Evolutionary conservation across 257 asterid species (phyloP).

Genomic region (Nyctanthes arbortristis): DNA sequence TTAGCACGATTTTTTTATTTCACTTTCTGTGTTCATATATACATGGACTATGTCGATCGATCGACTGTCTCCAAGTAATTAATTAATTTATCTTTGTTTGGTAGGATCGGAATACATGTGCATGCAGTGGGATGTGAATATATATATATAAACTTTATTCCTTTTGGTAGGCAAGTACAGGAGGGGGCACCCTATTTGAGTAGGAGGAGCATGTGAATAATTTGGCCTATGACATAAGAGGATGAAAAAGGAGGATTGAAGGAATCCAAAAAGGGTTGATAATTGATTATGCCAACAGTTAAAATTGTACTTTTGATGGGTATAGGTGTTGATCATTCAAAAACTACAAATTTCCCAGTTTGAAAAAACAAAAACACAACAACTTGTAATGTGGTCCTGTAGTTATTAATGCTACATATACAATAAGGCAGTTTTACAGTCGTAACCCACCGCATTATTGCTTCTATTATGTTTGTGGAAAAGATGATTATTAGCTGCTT

Average conservation of each 20-base stretch:
- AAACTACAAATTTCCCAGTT: not conserved
- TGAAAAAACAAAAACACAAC: not conserved
- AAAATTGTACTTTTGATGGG: not conserved
- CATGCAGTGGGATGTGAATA: not conserved
- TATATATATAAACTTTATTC: not conserved
- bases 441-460: not conserved
- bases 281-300: not conserved
- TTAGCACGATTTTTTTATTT: too few species aligned
- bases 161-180: not conserved
- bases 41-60: too few species aligned
- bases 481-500: not conserved
- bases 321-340: not conserved
- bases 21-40: too few species aligned
- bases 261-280: not conserved
- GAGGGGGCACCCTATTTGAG: not conserved
- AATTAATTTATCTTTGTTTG: too few species aligned
- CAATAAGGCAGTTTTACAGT: not conserved
- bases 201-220: not conserved
- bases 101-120: not conserved
- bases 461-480: not conserved
- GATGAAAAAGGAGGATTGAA: not conserved
- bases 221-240: not conserved
- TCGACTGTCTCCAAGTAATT: too few species aligned
- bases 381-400: not conserved
- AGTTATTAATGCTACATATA: not conserved